Percentiles rank a stretch among this genome's conserved stretches.
Evolutionary conservation across 345 rosid species (phyloP).

Genomic region (Acer campestre): DNA sequence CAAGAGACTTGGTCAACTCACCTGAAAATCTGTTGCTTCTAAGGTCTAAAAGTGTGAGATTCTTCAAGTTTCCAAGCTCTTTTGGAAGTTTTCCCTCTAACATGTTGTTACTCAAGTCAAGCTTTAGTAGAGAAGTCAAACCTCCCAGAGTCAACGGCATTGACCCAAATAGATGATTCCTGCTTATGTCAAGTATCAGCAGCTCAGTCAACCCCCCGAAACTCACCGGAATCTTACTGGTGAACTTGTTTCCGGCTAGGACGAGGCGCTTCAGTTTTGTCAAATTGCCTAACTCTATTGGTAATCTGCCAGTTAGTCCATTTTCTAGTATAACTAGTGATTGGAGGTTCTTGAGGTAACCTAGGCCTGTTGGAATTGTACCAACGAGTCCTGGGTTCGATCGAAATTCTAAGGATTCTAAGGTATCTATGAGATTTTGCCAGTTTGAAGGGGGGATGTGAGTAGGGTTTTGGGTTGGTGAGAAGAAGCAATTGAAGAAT

Average conservation of each 20-base stretch:
- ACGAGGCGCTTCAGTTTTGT: constrained; percentile 30
- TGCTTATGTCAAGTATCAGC: constrained; percentile 40
- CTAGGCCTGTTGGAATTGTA: constrained; percentile 27
- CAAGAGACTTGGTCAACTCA: constrained; percentile 25
- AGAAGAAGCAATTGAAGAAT: constrained; percentile 38
- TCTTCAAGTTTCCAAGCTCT: constrained; percentile 27
- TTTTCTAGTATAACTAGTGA: constrained; percentile 38
- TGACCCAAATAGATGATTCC: constrained; percentile 38
- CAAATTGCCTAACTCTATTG: constrained; percentile 26
- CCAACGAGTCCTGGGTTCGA: constrained; percentile 40
- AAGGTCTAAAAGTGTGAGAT: constrained; percentile 38
- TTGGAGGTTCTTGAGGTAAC: constrained; percentile 27
- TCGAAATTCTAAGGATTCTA: constrained; percentile 38
- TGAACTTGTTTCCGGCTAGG: constrained; percentile 32
- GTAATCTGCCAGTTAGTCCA: constrained; percentile 36
- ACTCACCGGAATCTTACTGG: constrained; percentile 32
- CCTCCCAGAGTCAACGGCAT: constrained; percentile 33
- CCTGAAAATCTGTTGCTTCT: constrained; percentile 37
- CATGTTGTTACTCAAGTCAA: constrained; percentile 40
- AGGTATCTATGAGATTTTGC: constrained; percentile 26
- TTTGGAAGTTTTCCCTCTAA: constrained; percentile 29
- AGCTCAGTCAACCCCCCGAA: constrained; percentile 32
- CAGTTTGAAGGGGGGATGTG: constrained; percentile 29
- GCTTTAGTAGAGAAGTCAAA: constrained; percentile 38
- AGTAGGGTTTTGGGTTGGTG: constrained; percentile 20